Conservation (phyloP, 164 flowering plant species). For the Berberis thunbergii region DNA sequence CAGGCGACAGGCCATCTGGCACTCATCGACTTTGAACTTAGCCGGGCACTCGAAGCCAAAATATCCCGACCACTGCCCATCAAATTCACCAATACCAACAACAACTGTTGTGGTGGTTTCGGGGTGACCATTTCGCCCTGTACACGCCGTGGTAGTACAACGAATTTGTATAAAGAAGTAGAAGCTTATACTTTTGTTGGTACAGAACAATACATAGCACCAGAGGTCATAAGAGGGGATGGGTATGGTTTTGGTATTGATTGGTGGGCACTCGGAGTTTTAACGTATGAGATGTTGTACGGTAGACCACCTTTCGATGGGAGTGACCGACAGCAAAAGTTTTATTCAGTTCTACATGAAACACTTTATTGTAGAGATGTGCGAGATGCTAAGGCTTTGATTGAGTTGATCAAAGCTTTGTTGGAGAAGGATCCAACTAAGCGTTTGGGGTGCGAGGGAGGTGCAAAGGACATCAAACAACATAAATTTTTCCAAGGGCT, state of each 20-base stretch:
- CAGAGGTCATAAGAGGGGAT: slow-evolving; percentile 75
- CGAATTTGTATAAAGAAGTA: slow-evolving; percentile 18
- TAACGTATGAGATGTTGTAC: slow-evolving; percentile 81
- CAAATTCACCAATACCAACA: neutral
- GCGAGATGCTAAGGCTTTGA: slow-evolving; percentile 31
- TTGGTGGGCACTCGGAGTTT: slow-evolving; percentile 92
- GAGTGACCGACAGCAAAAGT: slow-evolving; percentile 65
- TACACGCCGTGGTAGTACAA: slow-evolving; percentile 17
- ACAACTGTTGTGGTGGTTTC: too few species aligned
- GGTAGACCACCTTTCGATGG: slow-evolving; percentile 88
- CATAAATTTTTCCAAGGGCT: slow-evolving; percentile 69
- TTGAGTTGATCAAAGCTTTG: slow-evolving; percentile 60
- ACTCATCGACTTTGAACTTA: slow-evolving; percentile 77
- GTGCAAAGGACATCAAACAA: slow-evolving; percentile 69
- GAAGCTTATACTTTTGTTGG: slow-evolving; percentile 42
- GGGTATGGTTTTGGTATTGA: slow-evolving; percentile 94
- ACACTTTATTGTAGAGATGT: slow-evolving; percentile 50
- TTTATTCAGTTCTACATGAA: slow-evolving; percentile 38
- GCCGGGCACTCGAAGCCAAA: slow-evolving; percentile 17
- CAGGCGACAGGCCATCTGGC: slow-evolving; percentile 63
- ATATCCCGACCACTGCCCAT: neutral
- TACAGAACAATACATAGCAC: slow-evolving; percentile 88
- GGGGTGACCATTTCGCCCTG: too few species aligned
- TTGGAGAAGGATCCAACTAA: slow-evolving; percentile 69
- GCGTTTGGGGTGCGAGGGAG: slow-evolving; percentile 56